phyloP scores from a whole-genome alignment of 805 yeast species.

The Ogataea populi-albae region DNA sequence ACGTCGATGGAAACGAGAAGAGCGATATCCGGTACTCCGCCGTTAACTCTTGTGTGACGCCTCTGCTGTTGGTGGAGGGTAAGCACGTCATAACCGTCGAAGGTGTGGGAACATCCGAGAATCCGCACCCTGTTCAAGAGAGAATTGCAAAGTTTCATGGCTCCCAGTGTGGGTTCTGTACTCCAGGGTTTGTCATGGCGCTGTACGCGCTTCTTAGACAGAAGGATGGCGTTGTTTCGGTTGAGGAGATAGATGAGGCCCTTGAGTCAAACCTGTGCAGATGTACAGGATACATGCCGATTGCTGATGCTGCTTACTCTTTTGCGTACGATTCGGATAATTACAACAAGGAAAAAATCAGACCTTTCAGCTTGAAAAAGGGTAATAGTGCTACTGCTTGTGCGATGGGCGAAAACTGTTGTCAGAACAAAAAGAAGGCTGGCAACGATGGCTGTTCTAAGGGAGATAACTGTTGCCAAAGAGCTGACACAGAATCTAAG shows the following conservation, averaged over 20 bases:
- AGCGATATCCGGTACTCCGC: conserved; percentile 36
- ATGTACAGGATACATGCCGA: conserved; percentile 51
- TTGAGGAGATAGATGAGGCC: conserved; percentile 41
- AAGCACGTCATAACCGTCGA: conserved; percentile 46
- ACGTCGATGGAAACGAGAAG: conserved; percentile 8
- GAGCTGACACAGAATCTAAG: too few species aligned
- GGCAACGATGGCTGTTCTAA: conserved; percentile 11
- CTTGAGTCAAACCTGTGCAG: conserved; percentile 48
- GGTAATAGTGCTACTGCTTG: conserved; percentile 18
- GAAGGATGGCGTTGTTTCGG: conserved; percentile 34
- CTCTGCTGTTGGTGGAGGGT: conserved; percentile 43
- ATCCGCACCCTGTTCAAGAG: conserved; percentile 49
- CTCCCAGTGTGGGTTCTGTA: conserved; percentile 50
- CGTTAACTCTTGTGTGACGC: conserved; percentile 46
- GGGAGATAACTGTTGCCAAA: conserved; percentile 1
- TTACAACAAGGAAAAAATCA: conserved; percentile 24
- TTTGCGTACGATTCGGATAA: conserved; percentile 37
- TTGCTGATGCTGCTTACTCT: conserved; percentile 44
- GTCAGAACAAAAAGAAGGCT: conserved; percentile 28
- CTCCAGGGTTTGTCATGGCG: conserved; percentile 51
- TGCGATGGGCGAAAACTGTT: conserved; percentile 36
- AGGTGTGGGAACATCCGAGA: conserved; percentile 40
- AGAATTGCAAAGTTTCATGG: conserved; percentile 48
- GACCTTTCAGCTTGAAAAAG: conserved; percentile 17
- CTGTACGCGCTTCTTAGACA: conserved; percentile 41